Evolutionary conservation across 306 rosid genomes (phyloP).

Genomic region (Sechiopsis laciniata): DNA sequence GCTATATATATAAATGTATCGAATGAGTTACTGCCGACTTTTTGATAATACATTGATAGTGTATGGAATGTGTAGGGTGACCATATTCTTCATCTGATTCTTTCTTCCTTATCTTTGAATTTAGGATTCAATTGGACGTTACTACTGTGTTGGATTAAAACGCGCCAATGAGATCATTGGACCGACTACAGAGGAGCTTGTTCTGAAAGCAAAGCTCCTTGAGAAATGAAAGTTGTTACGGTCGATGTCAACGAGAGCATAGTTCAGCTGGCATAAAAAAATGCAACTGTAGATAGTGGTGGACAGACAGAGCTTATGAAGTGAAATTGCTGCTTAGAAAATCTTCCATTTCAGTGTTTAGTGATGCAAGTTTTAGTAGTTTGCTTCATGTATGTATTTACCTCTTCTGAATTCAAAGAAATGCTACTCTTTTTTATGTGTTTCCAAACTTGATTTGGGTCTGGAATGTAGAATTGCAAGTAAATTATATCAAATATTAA

Average conservation of each 20-base stretch:
- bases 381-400: not conserved
- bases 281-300: not conserved
- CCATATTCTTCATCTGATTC: not conserved
- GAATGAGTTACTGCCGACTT: not conserved
- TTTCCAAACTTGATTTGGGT: not conserved
- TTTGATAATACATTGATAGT: not conserved
- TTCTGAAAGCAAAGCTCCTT: constrained; percentile 50
- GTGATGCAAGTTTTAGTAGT: not conserved
- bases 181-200: constrained; percentile 90
- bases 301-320: not conserved
- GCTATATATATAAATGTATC: no score
- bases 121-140: constrained; percentile 81
- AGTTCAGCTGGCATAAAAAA: no score
- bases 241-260: no score
- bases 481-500: not conserved
- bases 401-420: not conserved
- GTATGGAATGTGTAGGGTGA: not conserved
- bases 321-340: not conserved
- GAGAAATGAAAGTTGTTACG: not conserved
- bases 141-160: constrained; percentile 69
- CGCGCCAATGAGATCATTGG: constrained; percentile 90
- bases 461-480: not conserved
- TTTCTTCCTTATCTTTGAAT: constrained; percentile 16
- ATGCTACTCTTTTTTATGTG: constrained; percentile 6
- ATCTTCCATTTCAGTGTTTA: constrained; percentile 15